These are phyloP conservation scores for Halteria grandinella DNA, from an alignment of 73 alveolate species.

Conservation along the genomic window DNA sequence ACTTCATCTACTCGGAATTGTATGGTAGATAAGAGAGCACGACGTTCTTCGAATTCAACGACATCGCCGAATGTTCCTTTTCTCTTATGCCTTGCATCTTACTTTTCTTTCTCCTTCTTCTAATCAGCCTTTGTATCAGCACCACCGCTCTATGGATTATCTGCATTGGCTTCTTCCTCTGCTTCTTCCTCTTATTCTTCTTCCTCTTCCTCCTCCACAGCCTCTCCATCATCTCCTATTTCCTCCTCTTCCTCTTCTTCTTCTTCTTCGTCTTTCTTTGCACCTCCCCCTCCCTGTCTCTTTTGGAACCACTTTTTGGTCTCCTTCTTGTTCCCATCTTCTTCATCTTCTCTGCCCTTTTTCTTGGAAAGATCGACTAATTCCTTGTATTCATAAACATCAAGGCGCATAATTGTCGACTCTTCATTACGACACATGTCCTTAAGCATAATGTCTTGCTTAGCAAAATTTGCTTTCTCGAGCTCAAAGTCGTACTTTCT, in stretches of 20 bases:
- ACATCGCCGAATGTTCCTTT: too few species aligned
- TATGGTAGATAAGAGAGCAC: too few species aligned
- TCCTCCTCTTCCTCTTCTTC: slow-evolving; percentile 46
- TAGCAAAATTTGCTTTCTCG: slow-evolving; percentile 63
- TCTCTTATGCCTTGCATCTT: too few species aligned
- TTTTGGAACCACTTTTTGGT: too few species aligned
- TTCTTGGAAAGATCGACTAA: too few species aligned
- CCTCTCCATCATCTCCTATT: slow-evolving; percentile 66
- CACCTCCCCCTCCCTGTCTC: too few species aligned
- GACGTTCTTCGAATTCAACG: too few species aligned
- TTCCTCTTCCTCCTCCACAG: slow-evolving; percentile 24
- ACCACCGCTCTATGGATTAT: too few species aligned
- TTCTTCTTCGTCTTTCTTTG: background rate
- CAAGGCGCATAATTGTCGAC: slow-evolving; percentile 60
- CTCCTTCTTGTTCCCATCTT: background rate
- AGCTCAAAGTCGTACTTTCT: slow-evolving; percentile 4
- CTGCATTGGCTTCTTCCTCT: too few species aligned
- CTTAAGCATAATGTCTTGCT: slow-evolving; percentile 56
- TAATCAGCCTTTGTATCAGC: too few species aligned
- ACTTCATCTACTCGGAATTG: too few species aligned
- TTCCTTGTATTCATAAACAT: slow-evolving; percentile 83
- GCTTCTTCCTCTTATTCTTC: background rate
- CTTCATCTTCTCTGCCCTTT: slow-evolving; percentile 19
- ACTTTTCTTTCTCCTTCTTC: too few species aligned
- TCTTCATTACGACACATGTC: slow-evolving; percentile 84